Evolutionary conservation across 2,329 filamentous ascomycete species (phyloP), one percentile per base, ranked within the genome.

Genomic region (Phoma sp.): DNA sequence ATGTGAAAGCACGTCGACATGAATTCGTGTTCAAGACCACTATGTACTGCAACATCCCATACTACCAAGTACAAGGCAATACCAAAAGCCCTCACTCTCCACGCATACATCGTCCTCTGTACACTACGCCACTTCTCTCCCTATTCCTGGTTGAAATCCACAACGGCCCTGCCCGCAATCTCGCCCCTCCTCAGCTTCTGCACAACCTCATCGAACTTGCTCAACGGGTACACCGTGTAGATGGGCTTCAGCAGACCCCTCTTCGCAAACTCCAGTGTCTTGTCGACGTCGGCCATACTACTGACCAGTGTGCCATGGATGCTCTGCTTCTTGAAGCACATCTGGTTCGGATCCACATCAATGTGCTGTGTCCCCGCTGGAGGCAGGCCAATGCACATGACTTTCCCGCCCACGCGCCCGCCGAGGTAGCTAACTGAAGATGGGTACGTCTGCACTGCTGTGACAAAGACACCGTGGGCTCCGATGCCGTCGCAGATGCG

Each of bases 311-410:
- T 75, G 13, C 74, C 73, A 36, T 71, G 55, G 10, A 76, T 57
- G 29, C 61, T 65, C 63, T 74, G 69, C 56, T 73, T 75, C 62
- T 62, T 71, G 60, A 73, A 73, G 58, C 65, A 69, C 67, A 76
- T 67, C 43, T 67, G 63, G 27, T 60, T 66, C 21, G 73, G 73
- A 53, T 76, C 72, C 5, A 74, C 65, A 17, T 72, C 71, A 4
- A 76, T 70, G 24, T 67, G 68, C 19, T 52, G 51, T 9, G 55
- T 62, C 2, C 71, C 71, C 2, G 69, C 67, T 4, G 73, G 68
- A 4, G 73, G 76, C 56, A 80, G 37, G 43, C 79, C 81, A 55
- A 82, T 78, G 57, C 82, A 84, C 80, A 85, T 83, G 22, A 85
- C 77, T 36, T 77, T 78, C 2, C 76, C 78, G 8, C 81, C 79